These are phyloP conservation scores for Platanthera guangdongensis DNA, from an alignment of 106 monocot genomes.

Conservation along the genomic window DNA sequence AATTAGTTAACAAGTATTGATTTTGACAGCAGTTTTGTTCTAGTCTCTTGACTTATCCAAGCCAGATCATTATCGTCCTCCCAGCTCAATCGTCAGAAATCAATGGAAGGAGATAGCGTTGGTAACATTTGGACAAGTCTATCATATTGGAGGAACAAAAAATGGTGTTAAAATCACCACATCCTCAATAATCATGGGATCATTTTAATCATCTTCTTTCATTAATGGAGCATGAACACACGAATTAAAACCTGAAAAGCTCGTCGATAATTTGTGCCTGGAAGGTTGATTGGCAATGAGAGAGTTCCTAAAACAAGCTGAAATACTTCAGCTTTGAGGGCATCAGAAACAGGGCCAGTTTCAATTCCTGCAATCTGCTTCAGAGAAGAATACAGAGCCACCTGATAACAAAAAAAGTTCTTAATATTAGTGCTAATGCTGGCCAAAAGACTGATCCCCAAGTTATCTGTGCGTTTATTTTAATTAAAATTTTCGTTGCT, in stretches of 20 bases:
- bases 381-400: slow-evolving; percentile 67
- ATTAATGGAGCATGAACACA: not conserved
- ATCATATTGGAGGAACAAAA: too few species aligned
- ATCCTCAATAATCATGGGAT: too few species aligned
- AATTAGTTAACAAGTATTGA: not conserved
- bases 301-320: slow-evolving; percentile 75
- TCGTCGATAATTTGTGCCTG: slow-evolving; percentile 61
- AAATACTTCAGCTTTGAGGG: slow-evolving; percentile 51
- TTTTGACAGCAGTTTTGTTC: too few species aligned
- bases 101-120: too few species aligned
- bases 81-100: too few species aligned
- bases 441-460: not conserved
- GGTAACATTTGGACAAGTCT: too few species aligned
- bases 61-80: too few species aligned
- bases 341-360: slow-evolving; percentile 42
- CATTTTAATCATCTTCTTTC: not conserved
- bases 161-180: too few species aligned
- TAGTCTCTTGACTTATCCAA: too few species aligned
- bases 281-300: slow-evolving; percentile 84
- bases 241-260: slow-evolving; percentile 45
- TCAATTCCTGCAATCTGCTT: slow-evolving; percentile 77
- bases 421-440: not conserved
- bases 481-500: not conserved
- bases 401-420: slow-evolving; percentile 30
- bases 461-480: not conserved